Base-by-base conservation (phyloP, 148 eudicot genomes). In the Vaccinium myrtillus region DNA sequence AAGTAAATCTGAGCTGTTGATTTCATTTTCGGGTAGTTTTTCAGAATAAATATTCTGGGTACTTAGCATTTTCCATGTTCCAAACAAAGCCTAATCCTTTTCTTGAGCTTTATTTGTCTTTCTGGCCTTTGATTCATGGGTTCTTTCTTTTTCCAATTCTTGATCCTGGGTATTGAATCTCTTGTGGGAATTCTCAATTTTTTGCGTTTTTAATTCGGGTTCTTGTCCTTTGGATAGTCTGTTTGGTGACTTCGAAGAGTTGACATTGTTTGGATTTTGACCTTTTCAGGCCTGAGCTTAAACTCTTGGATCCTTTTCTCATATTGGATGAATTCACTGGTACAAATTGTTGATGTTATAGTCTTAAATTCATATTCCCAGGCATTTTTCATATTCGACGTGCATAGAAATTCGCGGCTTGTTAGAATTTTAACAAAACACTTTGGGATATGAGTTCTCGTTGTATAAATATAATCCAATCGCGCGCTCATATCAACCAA, bases 291-390 rank as follows among this genome's bases (percentile, higher is more conserved):
- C 89, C 91, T 61, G 97, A 93, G 63, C 89, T 96, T 89, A 96
- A 88, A 91, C 74, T 32, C 70, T 81, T 96, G 88, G 99, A 96
- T 90, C 99, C 99, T 43, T 96, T 96, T 77, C 94, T 96, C 49
- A 73, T 93, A 93, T 86, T 96, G 90, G 99, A 96, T 89, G 99
- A 96, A 88, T 94, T 94, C 84, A 50, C 92, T 75, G 98, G 98
- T 96, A 90, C 18, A 43, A 56, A 78, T 63, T 81, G 14, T 51
- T 77, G 8, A 51, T 25, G 21, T 2, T 70, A 0, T 48, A 8
- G 53, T 46, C 23, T 55, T 61, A 48, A 48, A 12, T 51, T 46
- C 63, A 25, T n/a, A 25, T 8, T 21, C 69, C 69, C 12, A 2
- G 13, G 27, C 27, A 8, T 8, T 63, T 63, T 21, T 7, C 5